These are phyloP conservation scores for Fusarium denticulatum DNA, from an alignment of 2,329 filamentous ascomycete genomes.

Conservation along the genomic window DNA sequence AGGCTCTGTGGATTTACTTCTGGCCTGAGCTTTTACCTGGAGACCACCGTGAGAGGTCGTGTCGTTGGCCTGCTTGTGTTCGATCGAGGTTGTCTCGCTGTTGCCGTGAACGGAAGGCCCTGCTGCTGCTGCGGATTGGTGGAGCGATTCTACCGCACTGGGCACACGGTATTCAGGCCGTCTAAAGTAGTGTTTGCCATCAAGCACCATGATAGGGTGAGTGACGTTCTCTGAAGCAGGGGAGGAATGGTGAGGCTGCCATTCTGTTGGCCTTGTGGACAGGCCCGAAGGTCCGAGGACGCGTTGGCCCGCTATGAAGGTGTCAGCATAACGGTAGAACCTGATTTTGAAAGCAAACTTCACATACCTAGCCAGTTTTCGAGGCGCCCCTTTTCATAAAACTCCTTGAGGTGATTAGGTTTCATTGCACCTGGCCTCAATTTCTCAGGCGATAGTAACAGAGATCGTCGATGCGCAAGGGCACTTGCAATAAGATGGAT, in stretches of 20 bases:
- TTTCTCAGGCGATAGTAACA: conserved; percentile 37
- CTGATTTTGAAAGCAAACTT: not conserved
- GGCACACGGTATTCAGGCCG: not conserved
- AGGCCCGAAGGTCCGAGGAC: conserved; percentile 44
- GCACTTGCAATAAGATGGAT: conserved; percentile 45
- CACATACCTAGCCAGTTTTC: conserved; percentile 53
- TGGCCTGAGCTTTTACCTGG: not conserved
- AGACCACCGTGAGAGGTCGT: not conserved
- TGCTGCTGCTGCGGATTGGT: conserved; percentile 44
- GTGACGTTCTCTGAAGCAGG: conserved; percentile 29
- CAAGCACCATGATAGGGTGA: conserved; percentile 27
- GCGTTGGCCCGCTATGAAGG: conserved; percentile 43
- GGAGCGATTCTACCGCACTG: conserved; percentile 43
- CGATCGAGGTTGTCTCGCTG: not conserved
- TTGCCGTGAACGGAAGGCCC: conserved; percentile 28
- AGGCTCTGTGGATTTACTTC: conserved; percentile 17
- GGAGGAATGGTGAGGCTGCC: conserved; percentile 32
- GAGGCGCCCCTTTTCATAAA: conserved; percentile 40
- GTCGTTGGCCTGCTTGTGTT: not conserved
- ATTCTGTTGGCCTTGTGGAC: conserved; percentile 39
- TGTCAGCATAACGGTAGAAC: conserved; percentile 21
- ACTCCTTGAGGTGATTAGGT: conserved; percentile 43
- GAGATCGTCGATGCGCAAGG: conserved; percentile 46
- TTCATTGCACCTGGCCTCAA: conserved; percentile 7
- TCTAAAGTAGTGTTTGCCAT: conserved; percentile 44